A percentile compares a stretch with the other conserved stretches of the same genome.
phyloP scores from a whole-genome alignment of 176 grass and related monocot genomes.

The Neostapfia colusana region DNA sequence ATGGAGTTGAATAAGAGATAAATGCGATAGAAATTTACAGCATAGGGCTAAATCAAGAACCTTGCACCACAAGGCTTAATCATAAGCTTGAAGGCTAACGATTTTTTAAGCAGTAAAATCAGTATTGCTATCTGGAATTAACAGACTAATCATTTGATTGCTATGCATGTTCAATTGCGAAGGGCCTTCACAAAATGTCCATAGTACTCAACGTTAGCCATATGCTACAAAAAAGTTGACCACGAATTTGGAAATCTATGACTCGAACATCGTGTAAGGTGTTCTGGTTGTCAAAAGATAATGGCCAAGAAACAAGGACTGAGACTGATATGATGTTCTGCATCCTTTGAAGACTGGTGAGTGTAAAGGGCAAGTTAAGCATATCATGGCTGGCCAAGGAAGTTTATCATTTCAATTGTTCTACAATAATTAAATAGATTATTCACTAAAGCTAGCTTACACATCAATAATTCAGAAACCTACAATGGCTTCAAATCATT shows the following conservation, averaged over 20 bases:
- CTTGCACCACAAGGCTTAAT: neutral
- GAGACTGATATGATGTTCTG: neutral
- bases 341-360: neutral
- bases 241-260: neutral
- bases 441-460: neutral
- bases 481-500: neutral
- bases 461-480: neutral
- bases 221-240: neutral
- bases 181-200: neutral
- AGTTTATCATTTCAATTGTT: neutral
- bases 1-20: neutral
- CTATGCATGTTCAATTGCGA: neutral
- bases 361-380: neutral
- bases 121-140: neutral
- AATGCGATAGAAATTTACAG: neutral
- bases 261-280: neutral
- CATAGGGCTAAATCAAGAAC: constrained; percentile 1
- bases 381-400: neutral
- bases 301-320: neutral
- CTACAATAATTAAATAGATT: neutral
- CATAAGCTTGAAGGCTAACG: neutral
- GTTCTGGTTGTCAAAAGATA: neutral
- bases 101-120: neutral
- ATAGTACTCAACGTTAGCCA: neutral
- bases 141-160: neutral